phyloP scores from a whole-genome alignment of 225 moss, liverwort and hornwort genomes.

The Physcomitrellopsis africana region DNA sequence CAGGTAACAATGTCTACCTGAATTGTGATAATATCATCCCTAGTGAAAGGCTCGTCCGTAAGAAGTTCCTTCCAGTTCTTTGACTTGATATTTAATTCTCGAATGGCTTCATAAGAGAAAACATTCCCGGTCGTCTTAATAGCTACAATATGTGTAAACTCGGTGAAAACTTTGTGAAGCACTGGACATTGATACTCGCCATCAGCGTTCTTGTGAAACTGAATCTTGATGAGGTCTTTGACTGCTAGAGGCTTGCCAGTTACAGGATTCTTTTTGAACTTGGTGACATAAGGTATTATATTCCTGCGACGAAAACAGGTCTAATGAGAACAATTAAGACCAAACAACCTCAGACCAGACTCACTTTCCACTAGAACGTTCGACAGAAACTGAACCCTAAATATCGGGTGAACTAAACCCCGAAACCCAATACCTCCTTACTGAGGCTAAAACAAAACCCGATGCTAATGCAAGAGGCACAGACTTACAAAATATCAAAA shows the following conservation, averaged over 20 bases:
- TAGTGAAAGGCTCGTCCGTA: conserved; percentile 86
- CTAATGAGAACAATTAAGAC: conserved; percentile 17
- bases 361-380: conserved; percentile 10
- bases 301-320: conserved; percentile 51
- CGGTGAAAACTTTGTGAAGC: conserved; percentile 95
- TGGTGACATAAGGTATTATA: conserved; percentile 86
- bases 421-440: background rate
- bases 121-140: conserved; percentile 94
- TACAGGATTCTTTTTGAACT: conserved; percentile 90
- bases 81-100: conserved; percentile 88
- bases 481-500: conserved; percentile 86
- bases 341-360: background rate
- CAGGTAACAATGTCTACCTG: conserved; percentile 63
- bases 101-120: conserved; percentile 91
- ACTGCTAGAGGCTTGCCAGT: conserved; percentile 85
- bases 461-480: background rate
- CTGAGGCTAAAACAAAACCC: background rate
- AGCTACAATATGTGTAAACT: conserved; percentile 94
- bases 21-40: conserved; percentile 88
- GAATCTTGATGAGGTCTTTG: conserved; percentile 89
- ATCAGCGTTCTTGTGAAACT: conserved; percentile 90
- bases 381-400: conserved; percentile 20
- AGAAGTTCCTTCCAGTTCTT: conserved; percentile 99
- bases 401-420: background rate
- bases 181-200: conserved; percentile 97